These are phyloP conservation scores for Silene vulgaris DNA, from an alignment of 179 eudicot genomes.

Conservation along the genomic window DNA sequence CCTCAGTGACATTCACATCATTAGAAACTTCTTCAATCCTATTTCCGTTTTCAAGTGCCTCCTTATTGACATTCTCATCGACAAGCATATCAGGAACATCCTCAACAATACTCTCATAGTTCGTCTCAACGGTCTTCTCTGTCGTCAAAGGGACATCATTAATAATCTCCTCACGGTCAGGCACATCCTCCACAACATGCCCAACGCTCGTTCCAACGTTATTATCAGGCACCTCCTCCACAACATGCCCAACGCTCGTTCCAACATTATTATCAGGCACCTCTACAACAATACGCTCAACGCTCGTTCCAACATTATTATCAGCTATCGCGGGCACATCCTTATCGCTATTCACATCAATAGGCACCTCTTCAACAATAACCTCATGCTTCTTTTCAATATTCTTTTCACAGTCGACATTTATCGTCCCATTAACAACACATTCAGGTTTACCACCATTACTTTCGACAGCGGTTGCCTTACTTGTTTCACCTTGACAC, in stretches of 20 bases:
- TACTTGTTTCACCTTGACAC: neutral
- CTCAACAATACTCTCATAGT: constrained; percentile 8
- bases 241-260: neutral
- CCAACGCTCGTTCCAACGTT: neutral
- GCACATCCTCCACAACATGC: neutral
- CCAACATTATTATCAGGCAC: neutral
- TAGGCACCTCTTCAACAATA: constrained; percentile 5
- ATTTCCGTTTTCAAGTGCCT: neutral
- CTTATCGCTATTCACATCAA: neutral
- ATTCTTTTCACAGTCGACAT: neutral
- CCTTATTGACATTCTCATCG: neutral
- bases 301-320: neutral
- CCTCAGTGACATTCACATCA: neutral
- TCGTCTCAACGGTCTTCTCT: neutral
- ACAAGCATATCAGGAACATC: neutral
- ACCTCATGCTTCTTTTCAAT: neutral
- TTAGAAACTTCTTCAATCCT: neutral
- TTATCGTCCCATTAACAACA: neutral
- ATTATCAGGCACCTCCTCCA: neutral
- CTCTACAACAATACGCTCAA: constrained; percentile 5
- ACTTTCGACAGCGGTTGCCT: neutral
- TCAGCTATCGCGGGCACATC: neutral
- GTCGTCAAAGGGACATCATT: no score
- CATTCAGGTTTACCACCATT: neutral
- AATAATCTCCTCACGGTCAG: neutral